Percentiles rank a stretch among this genome's conserved stretches.
phyloP scores from a whole-genome alignment of 805 yeast genomes.

The Metschnikowia reukaufii region DNA sequence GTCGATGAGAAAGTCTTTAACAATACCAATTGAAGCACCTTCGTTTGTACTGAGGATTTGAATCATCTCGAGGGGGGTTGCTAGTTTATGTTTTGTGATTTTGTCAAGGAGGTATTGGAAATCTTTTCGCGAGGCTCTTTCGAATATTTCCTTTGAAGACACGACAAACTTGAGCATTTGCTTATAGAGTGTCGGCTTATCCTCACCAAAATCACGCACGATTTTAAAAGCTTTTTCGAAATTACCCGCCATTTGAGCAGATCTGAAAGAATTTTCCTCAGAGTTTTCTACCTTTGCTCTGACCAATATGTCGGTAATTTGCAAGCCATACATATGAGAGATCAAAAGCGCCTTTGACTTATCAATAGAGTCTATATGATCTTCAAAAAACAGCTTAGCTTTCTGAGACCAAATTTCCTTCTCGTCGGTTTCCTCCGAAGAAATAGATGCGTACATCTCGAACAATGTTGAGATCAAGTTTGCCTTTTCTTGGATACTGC shows the following conservation, averaged over 20 bases:
- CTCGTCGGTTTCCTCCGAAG: constrained; percentile 33
- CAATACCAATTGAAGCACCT: constrained; percentile 66
- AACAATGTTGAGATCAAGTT: constrained; percentile 76
- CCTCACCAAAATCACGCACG: constrained; percentile 57
- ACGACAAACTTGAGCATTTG: constrained; percentile 64
- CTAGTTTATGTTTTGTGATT: constrained; percentile 50
- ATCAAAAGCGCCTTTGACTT: constrained; percentile 53
- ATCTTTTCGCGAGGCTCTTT: constrained; percentile 51
- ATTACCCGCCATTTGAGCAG: constrained; percentile 59
- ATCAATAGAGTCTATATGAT: constrained; percentile 52
- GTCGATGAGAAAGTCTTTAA: constrained; percentile 66
- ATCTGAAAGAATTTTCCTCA: constrained; percentile 62
- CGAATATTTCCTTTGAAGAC: constrained; percentile 52
- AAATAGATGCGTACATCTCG: constrained; percentile 73
- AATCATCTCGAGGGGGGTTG: constrained; percentile 78
- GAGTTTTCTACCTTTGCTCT: constrained; percentile 40
- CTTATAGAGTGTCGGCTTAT: constrained; percentile 64
- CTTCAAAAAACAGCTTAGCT: constrained; percentile 53
- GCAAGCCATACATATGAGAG: constrained; percentile 51
- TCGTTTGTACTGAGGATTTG: constrained; percentile 62
- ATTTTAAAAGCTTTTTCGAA: constrained; percentile 56
- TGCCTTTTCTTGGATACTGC: constrained; percentile 63
- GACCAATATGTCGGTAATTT: constrained; percentile 46
- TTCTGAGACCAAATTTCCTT: constrained; percentile 60
- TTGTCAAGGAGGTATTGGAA: constrained; percentile 50